Conservation (phyloP, 164 flowering plant genomes). For the Echeveria elegans region DNA sequence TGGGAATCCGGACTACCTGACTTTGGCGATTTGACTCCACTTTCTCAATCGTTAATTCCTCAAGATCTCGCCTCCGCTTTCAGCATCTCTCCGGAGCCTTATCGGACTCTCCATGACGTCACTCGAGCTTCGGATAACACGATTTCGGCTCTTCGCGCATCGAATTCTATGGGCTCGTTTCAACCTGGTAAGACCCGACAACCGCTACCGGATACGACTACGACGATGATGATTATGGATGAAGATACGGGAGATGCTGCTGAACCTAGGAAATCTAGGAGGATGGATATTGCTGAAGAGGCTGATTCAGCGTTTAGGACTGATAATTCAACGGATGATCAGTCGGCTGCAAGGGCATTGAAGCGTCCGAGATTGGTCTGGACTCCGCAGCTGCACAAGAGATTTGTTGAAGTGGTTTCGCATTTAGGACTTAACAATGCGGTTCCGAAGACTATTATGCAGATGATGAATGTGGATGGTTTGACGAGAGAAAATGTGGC, state of each 20-base stretch:
- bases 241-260: too few species aligned
- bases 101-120: conserved; percentile 48
- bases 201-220: too few species aligned
- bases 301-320: too few species aligned
- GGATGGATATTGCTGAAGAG: too few species aligned
- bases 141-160: conserved; percentile 32
- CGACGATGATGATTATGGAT: too few species aligned
- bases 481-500: background rate
- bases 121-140: conserved; percentile 24
- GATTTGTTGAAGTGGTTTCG: background rate
- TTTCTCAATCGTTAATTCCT: conserved; percentile 58
- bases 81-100: conserved; percentile 56
- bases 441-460: background rate
- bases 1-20: conserved; percentile 80
- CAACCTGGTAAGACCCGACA: too few species aligned
- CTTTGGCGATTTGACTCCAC: conserved; percentile 54
- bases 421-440: background rate
- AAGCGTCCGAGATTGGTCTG: background rate
- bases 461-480: background rate
- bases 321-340: background rate
- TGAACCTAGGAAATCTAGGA: too few species aligned
- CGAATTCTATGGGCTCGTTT: conserved; percentile 14
- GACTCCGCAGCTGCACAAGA: background rate
- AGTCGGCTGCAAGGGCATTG: background rate
- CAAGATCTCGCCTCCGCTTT: conserved; percentile 73